Evolutionary conservation across 2,329 filamentous ascomycete genomes (phyloP), one percentile per base, ranked within the genome.

Genomic region (Trichoderma arundinaceum): DNA sequence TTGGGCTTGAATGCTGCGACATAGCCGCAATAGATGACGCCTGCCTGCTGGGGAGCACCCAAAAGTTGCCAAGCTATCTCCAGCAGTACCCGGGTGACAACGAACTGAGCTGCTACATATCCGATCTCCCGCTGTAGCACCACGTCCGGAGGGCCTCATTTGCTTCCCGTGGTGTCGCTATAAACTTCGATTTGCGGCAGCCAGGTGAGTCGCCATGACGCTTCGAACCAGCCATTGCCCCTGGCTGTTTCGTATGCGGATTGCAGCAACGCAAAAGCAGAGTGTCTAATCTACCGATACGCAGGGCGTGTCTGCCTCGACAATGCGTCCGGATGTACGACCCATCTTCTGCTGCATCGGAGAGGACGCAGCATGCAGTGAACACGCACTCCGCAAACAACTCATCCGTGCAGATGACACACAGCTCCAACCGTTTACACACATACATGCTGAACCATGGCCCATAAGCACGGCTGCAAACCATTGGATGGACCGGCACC

Each of bases 391-490:
- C 19, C 28, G 57, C 44, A 60, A 60, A 63, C 60, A 63, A 63
- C 60, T 63, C 60, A 63, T 53, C 41, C 60, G 19, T 63, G 60
- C 60, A 63, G 60, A 63, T 63, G 60, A 53, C 48, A 54, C 38
- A 63, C 38, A 58, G 41, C 32, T 59, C 7, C 56, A 44, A 59
- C 54, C n/a, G 19, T 43, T 43, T 44, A 35, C 22, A 32, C 22
- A 49, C 44, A 15, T 32, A 22, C 48, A 52, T 43, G 48, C 15
- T n/a, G n/a, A 39, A 44, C 51, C 48, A 44, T 54, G 39, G 3
- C 9, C 38, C 5, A 39, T 44, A 17, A n/a, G 44, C 46, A 32
- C 32, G 28, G 39, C 43, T 54, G 60, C 49, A 46, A n/a, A 38
- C 60, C 49, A 63, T 38, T 63, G 48, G 60, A 38, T 28, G 22